A percentile compares a stretch with the other conserved stretches of the same genome.
phyloP scores from a whole-genome alignment of 192 early-diverging fungal genomes.

The Radiomyces spectabilis region DNA sequence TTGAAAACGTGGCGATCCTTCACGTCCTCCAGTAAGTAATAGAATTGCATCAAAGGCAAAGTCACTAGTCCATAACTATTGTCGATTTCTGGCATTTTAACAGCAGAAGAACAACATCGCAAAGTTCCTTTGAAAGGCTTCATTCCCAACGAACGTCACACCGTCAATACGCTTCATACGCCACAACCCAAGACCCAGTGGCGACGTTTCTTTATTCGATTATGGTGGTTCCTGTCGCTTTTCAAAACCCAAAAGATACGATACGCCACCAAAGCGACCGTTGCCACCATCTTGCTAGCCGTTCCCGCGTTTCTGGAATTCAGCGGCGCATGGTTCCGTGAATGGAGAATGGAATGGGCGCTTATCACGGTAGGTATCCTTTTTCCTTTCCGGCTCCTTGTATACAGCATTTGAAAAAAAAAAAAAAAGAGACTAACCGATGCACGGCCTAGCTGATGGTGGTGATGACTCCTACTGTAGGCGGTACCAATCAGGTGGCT shows the following conservation, averaged over 20 bases:
- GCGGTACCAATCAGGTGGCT: conserved; percentile 65
- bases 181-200: conserved; percentile 46
- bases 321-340: conserved; percentile 41
- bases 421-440: too few species aligned
- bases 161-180: conserved; percentile 46
- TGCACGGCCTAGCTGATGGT: conserved; percentile 52
- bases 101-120: too few species aligned
- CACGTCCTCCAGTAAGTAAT: too few species aligned
- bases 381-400: too few species aligned
- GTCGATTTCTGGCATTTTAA: too few species aligned
- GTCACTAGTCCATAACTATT: too few species aligned
- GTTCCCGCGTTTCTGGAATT: conserved; percentile 56
- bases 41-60: too few species aligned
- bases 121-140: too few species aligned
- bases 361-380: conserved; percentile 51
- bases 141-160: conserved; percentile 28
- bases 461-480: conserved; percentile 83
- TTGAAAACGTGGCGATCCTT: background rate
- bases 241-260: conserved; percentile 61
- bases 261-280: conserved; percentile 70
- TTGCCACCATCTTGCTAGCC: conserved; percentile 54
- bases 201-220: conserved; percentile 38
- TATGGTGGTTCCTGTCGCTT: conserved; percentile 57
- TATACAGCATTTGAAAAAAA: too few species aligned
- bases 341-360: conserved; percentile 72